Conservation (phyloP, 805 yeast species). For the Ogataea corticis region DNA sequence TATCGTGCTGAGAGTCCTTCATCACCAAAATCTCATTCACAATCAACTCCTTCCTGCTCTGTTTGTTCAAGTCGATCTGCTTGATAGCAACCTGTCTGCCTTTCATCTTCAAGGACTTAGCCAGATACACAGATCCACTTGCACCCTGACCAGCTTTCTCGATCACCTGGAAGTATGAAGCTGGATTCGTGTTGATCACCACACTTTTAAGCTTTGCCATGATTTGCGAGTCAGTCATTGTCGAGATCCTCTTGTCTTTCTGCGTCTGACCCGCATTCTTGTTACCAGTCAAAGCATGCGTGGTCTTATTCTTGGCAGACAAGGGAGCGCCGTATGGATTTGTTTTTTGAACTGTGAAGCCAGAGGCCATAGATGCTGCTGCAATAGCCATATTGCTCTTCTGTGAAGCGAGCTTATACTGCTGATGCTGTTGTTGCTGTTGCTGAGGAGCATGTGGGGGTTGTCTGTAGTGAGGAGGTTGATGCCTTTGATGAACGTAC, state of each 20-base stretch:
- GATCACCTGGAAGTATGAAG: conserved; percentile 70
- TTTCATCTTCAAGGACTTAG: conserved; percentile 53
- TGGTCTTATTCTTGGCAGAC: conserved; percentile 31
- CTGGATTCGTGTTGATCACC: conserved; percentile 84
- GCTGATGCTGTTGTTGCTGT: conserved; percentile 21
- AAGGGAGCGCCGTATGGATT: conserved; percentile 24
- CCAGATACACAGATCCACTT: conserved; percentile 90
- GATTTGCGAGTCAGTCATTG: conserved; percentile 84
- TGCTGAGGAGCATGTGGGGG: conserved; percentile 12
- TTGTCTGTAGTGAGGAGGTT: conserved; percentile 10
- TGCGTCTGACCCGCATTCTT: conserved; percentile 16
- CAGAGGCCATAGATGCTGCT: conserved; percentile 34
- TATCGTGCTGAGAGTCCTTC: conserved; percentile 93
- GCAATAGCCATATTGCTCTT: conserved; percentile 36
- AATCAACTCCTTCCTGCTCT: conserved; percentile 92
- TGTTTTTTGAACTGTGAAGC: conserved; percentile 7
- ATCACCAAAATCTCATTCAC: conserved; percentile 94
- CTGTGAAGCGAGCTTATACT: conserved; percentile 11
- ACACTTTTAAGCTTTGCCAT: conserved; percentile 80
- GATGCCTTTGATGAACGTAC: conserved; percentile 25
- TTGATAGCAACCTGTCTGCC: conserved; percentile 87
- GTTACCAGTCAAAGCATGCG: conserved; percentile 24
- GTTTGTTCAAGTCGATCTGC: conserved; percentile 89
- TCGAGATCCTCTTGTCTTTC: conserved; percentile 54
- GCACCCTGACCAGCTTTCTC: conserved; percentile 98